Base-by-base conservation (phyloP, 768 basidiomycete species). In the Hygrocybe punicea region DNA sequence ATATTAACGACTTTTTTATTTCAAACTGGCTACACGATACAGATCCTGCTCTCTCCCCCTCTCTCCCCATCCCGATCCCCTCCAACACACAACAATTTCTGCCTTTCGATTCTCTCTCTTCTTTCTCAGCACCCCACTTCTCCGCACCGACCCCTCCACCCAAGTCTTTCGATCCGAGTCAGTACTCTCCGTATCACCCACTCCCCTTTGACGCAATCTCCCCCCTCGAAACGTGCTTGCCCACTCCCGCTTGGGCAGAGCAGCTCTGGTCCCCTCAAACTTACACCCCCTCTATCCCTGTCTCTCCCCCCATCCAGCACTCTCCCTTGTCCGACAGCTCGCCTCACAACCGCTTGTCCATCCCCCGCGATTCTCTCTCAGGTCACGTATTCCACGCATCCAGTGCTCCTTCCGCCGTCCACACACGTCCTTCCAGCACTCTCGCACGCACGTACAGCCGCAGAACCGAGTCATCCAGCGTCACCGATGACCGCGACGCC, bases 11-110 rank as follows among this genome's bases (percentile, higher is more conserved):
- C 60, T 66, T 76, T 37, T 78, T 78, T 66, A 72, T 84, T 3
- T 74, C 80, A 0, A 75, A 79, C 59, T 89, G 87, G 87, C 76
- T 89, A 52, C 78, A 81, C 64, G 87, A 89, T 69, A 70, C 82
- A 50, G 83, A 84, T 50, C 56, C 69, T 24, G 52, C 60, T 67
- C 2, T 68, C 71, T 33, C 71, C 63, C 70, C 24, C 40, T 72
- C 57, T 64, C 46, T 58, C 19, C 40, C 58, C 13, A 55, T 59
- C 23, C 51, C 51, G 9, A 63, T 79, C 84, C 60, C 86, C 85
- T 52, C 83, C 51, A 3, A 52, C n/a, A 8, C 34, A 2, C 51
- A 52, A 35, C 36, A n/a, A 9, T 23, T 34, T 23, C 36, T 78
- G n/a, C 68, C 79, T 4, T 83, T 83, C 67, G 80, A 33, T 82